Conservation (phyloP, 2,329 filamentous ascomycete genomes). For the Pseudogymnoascus sp. region DNA sequence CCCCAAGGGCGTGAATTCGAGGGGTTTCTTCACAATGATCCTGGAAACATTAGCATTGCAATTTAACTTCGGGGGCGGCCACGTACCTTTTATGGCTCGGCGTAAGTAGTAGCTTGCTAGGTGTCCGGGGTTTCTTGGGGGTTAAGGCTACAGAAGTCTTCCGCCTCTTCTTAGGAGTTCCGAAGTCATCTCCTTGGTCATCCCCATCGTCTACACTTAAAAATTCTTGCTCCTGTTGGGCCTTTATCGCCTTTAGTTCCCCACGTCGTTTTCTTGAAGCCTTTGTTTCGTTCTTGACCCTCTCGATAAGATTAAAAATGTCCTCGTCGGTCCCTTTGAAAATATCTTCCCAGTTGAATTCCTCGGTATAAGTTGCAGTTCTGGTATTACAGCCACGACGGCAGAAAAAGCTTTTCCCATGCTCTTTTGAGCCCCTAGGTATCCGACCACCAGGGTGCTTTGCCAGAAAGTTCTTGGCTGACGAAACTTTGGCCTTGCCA, state of each 20-base stretch:
- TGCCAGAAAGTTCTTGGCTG: slow-evolving; percentile 57
- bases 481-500: slow-evolving; percentile 77
- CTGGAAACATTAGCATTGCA: slow-evolving; percentile 25
- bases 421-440: slow-evolving; percentile 63
- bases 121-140: slow-evolving; percentile 33
- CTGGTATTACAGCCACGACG: slow-evolving; percentile 82
- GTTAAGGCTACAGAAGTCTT: slow-evolving; percentile 37
- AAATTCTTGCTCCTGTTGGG: slow-evolving; percentile 28
- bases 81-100: slow-evolving; percentile 55
- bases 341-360: slow-evolving; percentile 86
- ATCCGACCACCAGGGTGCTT: slow-evolving; percentile 69
- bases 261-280: slow-evolving; percentile 44
- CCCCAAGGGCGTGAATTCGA: slow-evolving; percentile 93
- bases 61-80: background rate
- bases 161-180: slow-evolving; percentile 51
- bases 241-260: slow-evolving; percentile 20
- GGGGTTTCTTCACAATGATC: slow-evolving; percentile 72
- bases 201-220: slow-evolving; percentile 30
- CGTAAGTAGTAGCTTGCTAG: slow-evolving; percentile 42
- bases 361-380: slow-evolving; percentile 83
- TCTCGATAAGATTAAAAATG: slow-evolving; percentile 19
- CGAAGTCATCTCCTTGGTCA: slow-evolving; percentile 28
- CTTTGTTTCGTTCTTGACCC: slow-evolving; percentile 65
- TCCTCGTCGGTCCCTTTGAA: slow-evolving; percentile 41
- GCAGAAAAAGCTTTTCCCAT: slow-evolving; percentile 83